A percentile compares a stretch with the other conserved stretches of the same genome.
These are phyloP conservation scores for Nannizziopsis arthrosporioides DNA, from an alignment of 2,329 filamentous ascomycete genomes.

Conservation along the genomic window DNA sequence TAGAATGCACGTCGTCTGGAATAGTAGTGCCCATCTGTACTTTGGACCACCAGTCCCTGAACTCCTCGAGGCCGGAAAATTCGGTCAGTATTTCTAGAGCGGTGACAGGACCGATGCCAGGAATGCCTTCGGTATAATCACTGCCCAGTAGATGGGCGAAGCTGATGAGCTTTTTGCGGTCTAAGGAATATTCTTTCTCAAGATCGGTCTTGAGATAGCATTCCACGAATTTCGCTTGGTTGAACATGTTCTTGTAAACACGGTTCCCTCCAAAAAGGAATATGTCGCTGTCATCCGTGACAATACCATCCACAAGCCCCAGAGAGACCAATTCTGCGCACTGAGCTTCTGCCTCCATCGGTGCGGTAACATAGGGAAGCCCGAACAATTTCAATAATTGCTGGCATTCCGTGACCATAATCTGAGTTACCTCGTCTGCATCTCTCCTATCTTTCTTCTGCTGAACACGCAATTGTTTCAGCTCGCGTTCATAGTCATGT, in stretches of 20 bases:
- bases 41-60: slow-evolving; percentile 75
- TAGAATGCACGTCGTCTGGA: slow-evolving; percentile 44
- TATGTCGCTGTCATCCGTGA: slow-evolving; percentile 92
- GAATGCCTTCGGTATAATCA: slow-evolving; percentile 88
- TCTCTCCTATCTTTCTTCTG: slow-evolving; percentile 94
- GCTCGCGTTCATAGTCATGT: slow-evolving; percentile 72
- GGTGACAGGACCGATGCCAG: slow-evolving; percentile 84
- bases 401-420: slow-evolving; percentile 94
- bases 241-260: slow-evolving; percentile 99
- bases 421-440: slow-evolving; percentile 89
- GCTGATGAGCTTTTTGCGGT: slow-evolving; percentile 74
- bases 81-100: slow-evolving; percentile 90
- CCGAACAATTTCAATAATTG: slow-evolving; percentile 81
- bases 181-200: slow-evolving; percentile 77
- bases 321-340: slow-evolving; percentile 81
- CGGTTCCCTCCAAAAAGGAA: slow-evolving; percentile 94
- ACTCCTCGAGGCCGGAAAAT: slow-evolving; percentile 61
- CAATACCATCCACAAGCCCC: slow-evolving; percentile 88
- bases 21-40: slow-evolving; percentile 59
- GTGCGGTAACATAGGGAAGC: slow-evolving; percentile 89
- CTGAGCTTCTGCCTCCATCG: slow-evolving; percentile 98
- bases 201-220: slow-evolving; percentile 79
- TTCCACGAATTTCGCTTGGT: slow-evolving; percentile 93
- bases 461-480: slow-evolving; percentile 77
- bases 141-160: slow-evolving; percentile 84